Percentiles rank a stretch among this genome's conserved stretches.
phyloP scores from a whole-genome alignment of 805 yeast genomes.

The Sungouiella thailandica region DNA sequence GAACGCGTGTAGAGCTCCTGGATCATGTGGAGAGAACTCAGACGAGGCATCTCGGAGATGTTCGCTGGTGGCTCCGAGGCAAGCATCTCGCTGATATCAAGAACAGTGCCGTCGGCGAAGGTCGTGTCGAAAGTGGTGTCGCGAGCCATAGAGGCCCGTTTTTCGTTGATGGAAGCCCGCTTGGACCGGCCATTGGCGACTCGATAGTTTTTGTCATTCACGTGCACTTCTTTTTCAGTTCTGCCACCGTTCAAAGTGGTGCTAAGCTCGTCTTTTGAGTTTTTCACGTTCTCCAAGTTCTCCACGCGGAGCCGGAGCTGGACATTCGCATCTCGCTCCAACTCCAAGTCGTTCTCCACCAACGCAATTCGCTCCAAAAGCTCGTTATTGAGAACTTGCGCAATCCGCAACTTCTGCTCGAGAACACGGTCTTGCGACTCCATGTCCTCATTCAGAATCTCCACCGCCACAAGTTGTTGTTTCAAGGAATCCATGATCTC shows the following conservation, averaged over 20 bases:
- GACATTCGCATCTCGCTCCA: constrained; percentile 13
- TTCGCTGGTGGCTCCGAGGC: constrained; percentile 11
- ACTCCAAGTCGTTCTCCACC: constrained; percentile 34
- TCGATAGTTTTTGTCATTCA: background rate
- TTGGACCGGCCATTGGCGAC: constrained; percentile 1
- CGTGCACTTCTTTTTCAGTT: background rate
- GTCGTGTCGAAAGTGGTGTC: constrained; percentile 11
- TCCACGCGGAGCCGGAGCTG: constrained; percentile 10
- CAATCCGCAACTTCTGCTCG: constrained; percentile 25
- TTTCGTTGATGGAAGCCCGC: no score
- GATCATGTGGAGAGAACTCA: constrained; percentile 27
- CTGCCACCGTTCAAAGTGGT: no score
- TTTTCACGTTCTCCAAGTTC: constrained; percentile 7
- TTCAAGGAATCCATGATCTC: constrained; percentile 19
- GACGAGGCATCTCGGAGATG: constrained; percentile 12
- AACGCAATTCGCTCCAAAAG: constrained; percentile 38
- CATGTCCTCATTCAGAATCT: constrained; percentile 39
- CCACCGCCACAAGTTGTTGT: constrained; percentile 33
- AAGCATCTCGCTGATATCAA: constrained; percentile 16
- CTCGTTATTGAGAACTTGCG: constrained; percentile 38
- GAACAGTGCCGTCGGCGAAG: constrained; percentile 13
- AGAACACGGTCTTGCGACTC: constrained; percentile 34
- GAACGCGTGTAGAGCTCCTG: constrained; percentile 26
- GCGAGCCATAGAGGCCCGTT: no score
- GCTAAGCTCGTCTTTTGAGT: no score